Base-by-base conservation (phyloP, 495 filamentous ascomycete species). In the Penicillium nucicola region DNA sequence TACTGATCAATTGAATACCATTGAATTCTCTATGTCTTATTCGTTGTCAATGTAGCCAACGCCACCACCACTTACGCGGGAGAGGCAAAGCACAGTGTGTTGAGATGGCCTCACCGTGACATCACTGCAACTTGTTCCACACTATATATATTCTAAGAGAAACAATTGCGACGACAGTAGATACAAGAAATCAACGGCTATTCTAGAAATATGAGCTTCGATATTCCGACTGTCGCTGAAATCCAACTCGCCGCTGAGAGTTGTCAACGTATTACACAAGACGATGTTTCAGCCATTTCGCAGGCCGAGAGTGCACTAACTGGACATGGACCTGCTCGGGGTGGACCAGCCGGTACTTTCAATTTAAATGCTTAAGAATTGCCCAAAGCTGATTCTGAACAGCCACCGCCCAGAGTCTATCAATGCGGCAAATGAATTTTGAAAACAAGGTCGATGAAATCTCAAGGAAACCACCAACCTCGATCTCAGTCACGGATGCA, bases 281-380 rank as follows among this genome's bases (percentile, higher is more conserved):
- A 59, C 23, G 66, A 71, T 39, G 66, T 68, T 0, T 67, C 66
- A 13, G 45, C 48, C 2, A 73, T 71, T 37, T 64, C 66, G 7
- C 66, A 70, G n/a, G 65, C 59, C 1, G 68, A 73, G 40, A 65
- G 62, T 28, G 55, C 61, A n/a, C 42, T 70, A 46, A 70, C 65
- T 0, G 75, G 77, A 13, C 70, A 71, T 1, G 73, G 76, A 10
- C 74, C 77, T 14, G 76, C 82, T 20, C 81, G 81, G 42, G 82
- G 82, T 43, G 81, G 81, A 12, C 75, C 81, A 32, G 72, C 74
- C 9, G 73, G 75, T 49, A 56, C 68, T 33, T 76, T 65, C 33
- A 5, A 19, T 15, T 17, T 37, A n/a, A n/a, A n/a, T n/a, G 28
- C 18, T 31, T 49, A 8, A 12, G 19, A 18, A 18, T 3, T 12